Conservation (phyloP, 805 yeast genomes). For the Barnettozyma wickerhamii region DNA sequence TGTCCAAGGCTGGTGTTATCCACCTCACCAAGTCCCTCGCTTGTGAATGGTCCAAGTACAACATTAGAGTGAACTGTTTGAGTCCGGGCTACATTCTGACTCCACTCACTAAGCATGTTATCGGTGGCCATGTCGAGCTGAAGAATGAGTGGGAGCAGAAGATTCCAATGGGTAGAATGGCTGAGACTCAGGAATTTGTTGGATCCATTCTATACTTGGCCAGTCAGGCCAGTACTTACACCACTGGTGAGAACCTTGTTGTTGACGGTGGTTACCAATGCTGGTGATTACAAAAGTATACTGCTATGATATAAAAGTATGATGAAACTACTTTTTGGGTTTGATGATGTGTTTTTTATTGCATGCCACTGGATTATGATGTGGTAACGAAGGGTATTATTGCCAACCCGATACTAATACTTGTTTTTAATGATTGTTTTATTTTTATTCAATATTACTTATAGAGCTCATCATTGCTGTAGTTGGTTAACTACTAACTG, state of each 20-base stretch:
- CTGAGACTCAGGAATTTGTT: slow-evolving; percentile 78
- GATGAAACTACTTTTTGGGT: no score
- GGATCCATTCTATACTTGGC: slow-evolving; percentile 75
- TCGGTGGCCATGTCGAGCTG: slow-evolving; percentile 53
- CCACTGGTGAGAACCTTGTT: slow-evolving; percentile 78
- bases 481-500: not conserved
- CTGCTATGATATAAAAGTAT: no score
- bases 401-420: no score
- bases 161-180: slow-evolving; percentile 78
- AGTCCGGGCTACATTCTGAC: slow-evolving; percentile 81
- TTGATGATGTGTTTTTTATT: no score
- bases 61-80: slow-evolving; percentile 71
- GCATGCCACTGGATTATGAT: no score
- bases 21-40: slow-evolving; percentile 75
- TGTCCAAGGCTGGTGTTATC: slow-evolving; percentile 84
- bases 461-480: no score
- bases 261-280: slow-evolving; percentile 88
- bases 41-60: slow-evolving; percentile 76
- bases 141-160: slow-evolving; percentile 68
- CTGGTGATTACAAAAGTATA: no score
- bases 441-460: no score
- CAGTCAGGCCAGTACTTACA: slow-evolving; percentile 69
- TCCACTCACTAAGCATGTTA: slow-evolving; percentile 70
- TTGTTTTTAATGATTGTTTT: no score
- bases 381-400: no score